Percentiles rank a stretch among this genome's conserved stretches.
phyloP scores from a whole-genome alignment of 257 asterid genomes.

The Fraxinus americana region DNA sequence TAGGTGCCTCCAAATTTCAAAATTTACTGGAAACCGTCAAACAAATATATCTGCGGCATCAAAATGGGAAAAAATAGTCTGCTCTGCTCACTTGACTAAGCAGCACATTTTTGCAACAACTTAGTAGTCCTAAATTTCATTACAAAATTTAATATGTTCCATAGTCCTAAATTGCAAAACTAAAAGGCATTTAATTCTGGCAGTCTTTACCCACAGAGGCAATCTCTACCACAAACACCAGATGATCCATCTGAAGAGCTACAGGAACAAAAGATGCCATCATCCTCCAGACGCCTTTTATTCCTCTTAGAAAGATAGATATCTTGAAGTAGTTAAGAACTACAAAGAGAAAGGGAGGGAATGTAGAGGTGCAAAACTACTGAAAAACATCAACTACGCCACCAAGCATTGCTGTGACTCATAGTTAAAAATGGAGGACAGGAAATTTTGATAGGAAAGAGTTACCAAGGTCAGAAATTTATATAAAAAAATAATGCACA shows the following conservation, averaged over 20 bases:
- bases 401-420: neutral
- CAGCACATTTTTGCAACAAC: neutral
- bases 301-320: constrained; percentile 76
- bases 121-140: constrained; percentile 4
- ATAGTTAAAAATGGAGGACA: constrained; percentile 6
- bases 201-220: constrained; percentile 79
- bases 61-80: neutral
- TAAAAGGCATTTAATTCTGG: constrained; percentile 16
- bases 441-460: neutral
- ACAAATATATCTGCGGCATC: neutral
- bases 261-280: constrained; percentile 91
- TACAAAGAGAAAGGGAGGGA: constrained; percentile 25
- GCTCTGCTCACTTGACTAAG: neutral
- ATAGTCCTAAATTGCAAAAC: constrained; percentile 18
- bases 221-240: constrained; percentile 78
- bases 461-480: neutral
- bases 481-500: neutral
- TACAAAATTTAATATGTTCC: neutral
- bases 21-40: neutral
- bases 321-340: constrained; percentile 60
- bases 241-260: constrained; percentile 67
- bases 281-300: constrained; percentile 80
- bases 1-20: neutral
- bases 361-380: constrained; percentile 3
- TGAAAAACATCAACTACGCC: neutral